Conservation (phyloP, 140 eudicot species). For the Erigeron philadelphicus region DNA sequence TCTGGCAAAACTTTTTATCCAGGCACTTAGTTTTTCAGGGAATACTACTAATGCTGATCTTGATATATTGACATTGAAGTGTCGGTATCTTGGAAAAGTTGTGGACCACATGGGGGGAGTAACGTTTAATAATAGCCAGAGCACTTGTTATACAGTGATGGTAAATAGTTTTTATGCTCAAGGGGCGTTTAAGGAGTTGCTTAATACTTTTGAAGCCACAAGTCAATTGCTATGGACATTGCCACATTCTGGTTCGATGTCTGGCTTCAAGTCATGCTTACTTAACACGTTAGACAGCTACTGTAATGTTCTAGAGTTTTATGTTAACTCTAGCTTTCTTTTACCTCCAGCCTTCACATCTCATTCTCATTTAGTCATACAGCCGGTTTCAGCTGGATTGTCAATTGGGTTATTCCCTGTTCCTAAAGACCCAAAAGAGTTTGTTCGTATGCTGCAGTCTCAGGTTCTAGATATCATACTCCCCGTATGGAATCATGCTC, state of each 20-base stretch:
- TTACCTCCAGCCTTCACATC: constrained; percentile 45
- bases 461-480: constrained; percentile 64
- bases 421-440: constrained; percentile 61
- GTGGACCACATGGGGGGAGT: constrained; percentile 57
- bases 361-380: constrained; percentile 47
- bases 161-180: constrained; percentile 58
- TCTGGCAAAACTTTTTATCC: constrained; percentile 47
- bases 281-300: constrained; percentile 51
- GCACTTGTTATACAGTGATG: constrained; percentile 47
- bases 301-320: constrained; percentile 52
- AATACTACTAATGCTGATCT: constrained; percentile 33
- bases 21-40: constrained; percentile 39
- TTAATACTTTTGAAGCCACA: constrained; percentile 73
- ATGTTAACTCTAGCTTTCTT: constrained; percentile 48
- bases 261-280: constrained; percentile 48
- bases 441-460: constrained; percentile 65
- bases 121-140: constrained; percentile 44
- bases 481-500: constrained; percentile 65
- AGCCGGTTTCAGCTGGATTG: constrained; percentile 67
- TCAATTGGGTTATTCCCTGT: constrained; percentile 38
- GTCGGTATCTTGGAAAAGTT: constrained; percentile 72
- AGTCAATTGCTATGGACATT: constrained; percentile 66
- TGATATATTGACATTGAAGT: constrained; percentile 46
- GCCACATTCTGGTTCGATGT: constrained; percentile 32
- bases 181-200: constrained; percentile 60